Evolutionary conservation across 1,284 basidiomycete species (phyloP).

Genomic region (Rhodotorula sp.): DNA sequence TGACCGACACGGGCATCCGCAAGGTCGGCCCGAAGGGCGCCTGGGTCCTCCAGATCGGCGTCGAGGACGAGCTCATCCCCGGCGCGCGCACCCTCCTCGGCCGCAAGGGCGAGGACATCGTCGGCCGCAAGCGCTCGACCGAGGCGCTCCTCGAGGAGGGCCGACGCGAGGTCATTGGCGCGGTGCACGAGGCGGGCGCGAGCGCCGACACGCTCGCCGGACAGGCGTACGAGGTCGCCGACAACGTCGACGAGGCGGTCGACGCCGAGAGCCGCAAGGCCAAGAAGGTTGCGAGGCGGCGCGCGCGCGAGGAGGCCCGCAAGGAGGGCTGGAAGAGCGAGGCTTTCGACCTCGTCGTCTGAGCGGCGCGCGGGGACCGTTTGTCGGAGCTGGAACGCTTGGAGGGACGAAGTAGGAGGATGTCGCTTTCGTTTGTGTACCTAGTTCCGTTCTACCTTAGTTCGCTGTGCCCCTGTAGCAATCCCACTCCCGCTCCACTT

Average conservation of each 20-base stretch:
- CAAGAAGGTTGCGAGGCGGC: conserved; percentile 48
- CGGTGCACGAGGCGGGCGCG: conserved; percentile 12
- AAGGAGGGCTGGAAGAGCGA: conserved; percentile 54
- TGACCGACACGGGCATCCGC: conserved; percentile 51
- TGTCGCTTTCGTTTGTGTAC: no score
- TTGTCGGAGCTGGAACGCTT: neutral
- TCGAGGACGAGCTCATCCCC: conserved; percentile 55
- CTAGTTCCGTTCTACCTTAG: no score
- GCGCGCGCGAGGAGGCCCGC: conserved; percentile 51
- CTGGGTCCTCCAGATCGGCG: conserved; percentile 56
- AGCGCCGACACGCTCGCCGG: conserved; percentile 15
- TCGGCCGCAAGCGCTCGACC: conserved; percentile 22
- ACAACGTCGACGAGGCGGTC: conserved; percentile 51
- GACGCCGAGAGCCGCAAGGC: conserved; percentile 47
- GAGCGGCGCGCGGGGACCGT: no score
- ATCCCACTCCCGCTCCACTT: no score
- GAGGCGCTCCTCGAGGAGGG: conserved; percentile 40
- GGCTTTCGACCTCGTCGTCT: conserved; percentile 49
- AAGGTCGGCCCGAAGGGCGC: conserved; percentile 55
- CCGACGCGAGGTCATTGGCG: conserved; percentile 22
- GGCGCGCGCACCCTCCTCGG: conserved; percentile 44
- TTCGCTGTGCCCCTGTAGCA: no score
- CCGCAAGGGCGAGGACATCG: conserved; percentile 31
- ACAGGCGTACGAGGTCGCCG: conserved; percentile 49
- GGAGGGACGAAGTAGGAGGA: no score